Evolutionary conservation across 495 filamentous ascomycete species (phyloP).

Genomic region (Neurospora sublineolata): DNA sequence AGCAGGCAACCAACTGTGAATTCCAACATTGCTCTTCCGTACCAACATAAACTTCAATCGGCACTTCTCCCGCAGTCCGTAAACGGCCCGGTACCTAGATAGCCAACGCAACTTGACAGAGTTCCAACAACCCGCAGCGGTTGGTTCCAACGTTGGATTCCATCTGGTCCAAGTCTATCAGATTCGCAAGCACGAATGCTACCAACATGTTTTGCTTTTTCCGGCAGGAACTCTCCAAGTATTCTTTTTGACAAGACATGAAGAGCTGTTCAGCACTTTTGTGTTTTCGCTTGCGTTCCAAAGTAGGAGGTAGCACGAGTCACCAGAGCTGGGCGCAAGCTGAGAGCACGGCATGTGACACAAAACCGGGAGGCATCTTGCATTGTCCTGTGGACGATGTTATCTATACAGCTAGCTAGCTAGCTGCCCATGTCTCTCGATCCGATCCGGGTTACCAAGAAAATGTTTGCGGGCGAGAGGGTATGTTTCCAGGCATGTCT

Average conservation of each 20-base stretch:
- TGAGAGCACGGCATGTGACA: neutral
- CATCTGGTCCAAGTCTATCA: neutral
- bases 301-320: neutral
- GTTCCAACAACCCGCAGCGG: neutral
- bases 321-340: neutral
- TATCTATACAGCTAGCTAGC: neutral
- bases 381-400: neutral
- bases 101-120: neutral
- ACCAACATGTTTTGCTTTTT: neutral
- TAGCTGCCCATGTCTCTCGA: neutral
- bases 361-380: neutral
- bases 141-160: neutral
- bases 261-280: neutral
- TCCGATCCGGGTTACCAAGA: neutral
- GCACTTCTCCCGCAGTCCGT: neutral
- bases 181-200: neutral
- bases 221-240: neutral
- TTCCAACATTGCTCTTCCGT: neutral
- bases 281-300: neutral
- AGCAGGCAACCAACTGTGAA: neutral
- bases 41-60: neutral
- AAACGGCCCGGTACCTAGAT: neutral
- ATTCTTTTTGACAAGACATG: neutral
- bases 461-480: neutral
- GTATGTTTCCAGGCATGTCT: neutral